These are phyloP conservation scores for Paramecium tetraurelia DNA, from an alignment of 73 alveolate genomes.

Conservation along the genomic window DNA sequence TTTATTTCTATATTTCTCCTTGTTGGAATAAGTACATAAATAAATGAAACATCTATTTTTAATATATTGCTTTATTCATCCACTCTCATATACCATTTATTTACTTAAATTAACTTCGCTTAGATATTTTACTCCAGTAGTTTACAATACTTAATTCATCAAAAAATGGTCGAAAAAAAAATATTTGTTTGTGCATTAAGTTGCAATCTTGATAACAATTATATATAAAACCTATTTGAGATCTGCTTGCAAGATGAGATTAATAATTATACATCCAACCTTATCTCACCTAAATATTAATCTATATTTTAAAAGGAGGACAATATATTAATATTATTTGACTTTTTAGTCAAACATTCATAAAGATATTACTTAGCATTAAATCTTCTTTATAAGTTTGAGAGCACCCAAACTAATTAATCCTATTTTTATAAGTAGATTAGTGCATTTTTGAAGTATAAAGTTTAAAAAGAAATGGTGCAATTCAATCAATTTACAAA, in stretches of 20 bases:
- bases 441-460: neutral
- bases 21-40: neutral
- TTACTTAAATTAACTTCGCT: neutral
- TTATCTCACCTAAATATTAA: neutral
- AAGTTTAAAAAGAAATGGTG: neutral
- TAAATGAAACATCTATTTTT: neutral
- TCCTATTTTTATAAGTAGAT: neutral
- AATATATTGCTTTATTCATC: neutral
- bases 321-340: neutral
- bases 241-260: neutral
- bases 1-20: neutral
- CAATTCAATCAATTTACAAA: neutral
- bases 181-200: neutral
- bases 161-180: neutral
- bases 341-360: neutral
- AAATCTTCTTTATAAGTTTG: neutral
- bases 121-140: neutral
- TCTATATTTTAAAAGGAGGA: neutral
- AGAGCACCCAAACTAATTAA: neutral
- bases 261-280: neutral
- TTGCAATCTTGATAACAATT: neutral
- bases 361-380: neutral
- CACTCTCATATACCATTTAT: neutral
- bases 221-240: neutral
- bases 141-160: neutral